Base-by-base conservation (phyloP, 441 rosid genomes). In the Breynia disticha region DNA sequence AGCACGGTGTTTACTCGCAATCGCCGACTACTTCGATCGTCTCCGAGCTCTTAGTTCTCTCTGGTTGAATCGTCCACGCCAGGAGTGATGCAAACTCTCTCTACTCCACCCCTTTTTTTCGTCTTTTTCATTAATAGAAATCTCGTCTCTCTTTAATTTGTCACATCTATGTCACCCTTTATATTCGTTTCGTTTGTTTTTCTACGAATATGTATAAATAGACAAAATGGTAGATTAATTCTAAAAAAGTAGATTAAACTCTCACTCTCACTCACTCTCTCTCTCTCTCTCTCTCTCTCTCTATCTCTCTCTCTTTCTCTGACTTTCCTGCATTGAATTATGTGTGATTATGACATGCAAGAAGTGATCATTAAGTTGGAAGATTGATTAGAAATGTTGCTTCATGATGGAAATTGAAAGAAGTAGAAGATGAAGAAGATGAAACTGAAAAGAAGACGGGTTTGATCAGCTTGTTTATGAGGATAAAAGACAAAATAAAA, bases 31-130 rank as follows among this genome's bases (percentile, higher is more conserved):
- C 56, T 93, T 79, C 64, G 87, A 87, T 53, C 96, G 97, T 52
- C 90, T 93, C 54, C 90, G 95, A 51, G 83, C 93, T 57, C 82
- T 93, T 16, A 93, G 97, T 62, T 84, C 99, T 10, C 90, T 93
- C 21, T 93, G 99, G 99, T 11, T 78, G 72, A 79, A 87, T 44
- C 95, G 97, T 59, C 94, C 95, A 10, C 79, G 93, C 5, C 96
- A 83, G 57, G 96, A 86, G 19, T 78, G 39, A 75, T 17, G 32
- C 32, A 24, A 24, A 24, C 32, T 7, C 32, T 28, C 54, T 49
- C 43, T 55, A 55, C 46, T 48, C 48, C n/a, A n/a, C n/a, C 43
- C 11, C 11, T 39, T 39, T 39, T 39, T 13, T n/a, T n/a, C n/a
- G 64, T 64, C 56, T 13, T 48, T 43, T 38, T 38, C 52, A 49